Percentiles rank a stretch among this genome's conserved stretches.
Conservation (phyloP, 495 filamentous ascomycete genomes). For the Haplographium delicatum region DNA sequence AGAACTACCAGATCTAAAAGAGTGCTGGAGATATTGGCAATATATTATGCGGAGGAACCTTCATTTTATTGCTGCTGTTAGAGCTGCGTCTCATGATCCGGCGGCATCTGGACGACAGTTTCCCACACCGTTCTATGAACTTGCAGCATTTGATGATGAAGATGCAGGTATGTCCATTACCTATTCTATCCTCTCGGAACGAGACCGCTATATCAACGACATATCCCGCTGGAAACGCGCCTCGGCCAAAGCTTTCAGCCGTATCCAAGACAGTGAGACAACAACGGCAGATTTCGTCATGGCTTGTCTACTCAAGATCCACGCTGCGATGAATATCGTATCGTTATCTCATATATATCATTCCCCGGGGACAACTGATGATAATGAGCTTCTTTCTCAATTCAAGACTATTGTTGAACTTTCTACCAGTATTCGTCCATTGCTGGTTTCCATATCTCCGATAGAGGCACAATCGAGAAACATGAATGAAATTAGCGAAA, state of each 20-base stretch:
- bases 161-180: neutral
- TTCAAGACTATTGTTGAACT: conserved; percentile 4
- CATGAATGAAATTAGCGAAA: no score
- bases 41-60: conserved; percentile 1
- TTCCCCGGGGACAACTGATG: neutral
- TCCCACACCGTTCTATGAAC: neutral
- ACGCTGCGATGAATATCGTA: neutral
- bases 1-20: neutral
- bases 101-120: neutral
- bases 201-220: neutral
- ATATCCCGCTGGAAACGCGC: neutral
- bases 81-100: neutral
- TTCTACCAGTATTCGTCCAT: neutral
- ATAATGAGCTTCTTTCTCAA: neutral
- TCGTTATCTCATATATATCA: neutral
- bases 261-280: neutral
- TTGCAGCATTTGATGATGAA: no score
- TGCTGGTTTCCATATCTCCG: neutral
- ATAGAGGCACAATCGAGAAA: neutral
- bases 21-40: neutral
- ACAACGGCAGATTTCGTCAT: neutral
- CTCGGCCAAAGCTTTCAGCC: neutral
- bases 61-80: neutral
- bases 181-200: neutral
- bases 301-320: neutral